These are phyloP conservation scores for Euryodendron excelsum DNA, from an alignment of 148 eudicot species.

Conservation along the genomic window DNA sequence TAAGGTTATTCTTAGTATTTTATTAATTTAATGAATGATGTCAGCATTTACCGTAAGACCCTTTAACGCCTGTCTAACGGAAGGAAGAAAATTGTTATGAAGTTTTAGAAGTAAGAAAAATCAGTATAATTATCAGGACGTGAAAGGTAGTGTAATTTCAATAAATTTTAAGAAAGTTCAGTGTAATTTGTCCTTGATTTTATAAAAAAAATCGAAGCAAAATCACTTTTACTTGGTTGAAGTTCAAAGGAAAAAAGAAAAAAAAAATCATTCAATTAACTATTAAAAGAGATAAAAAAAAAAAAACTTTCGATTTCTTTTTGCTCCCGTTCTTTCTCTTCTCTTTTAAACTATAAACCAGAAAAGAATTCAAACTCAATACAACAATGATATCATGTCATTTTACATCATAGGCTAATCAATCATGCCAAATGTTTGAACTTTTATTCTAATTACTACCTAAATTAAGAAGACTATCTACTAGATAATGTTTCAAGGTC, in stretches of 20 bases:
- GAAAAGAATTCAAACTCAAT: not conserved
- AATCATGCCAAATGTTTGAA: not conserved
- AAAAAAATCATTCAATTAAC: too few relatives aligned
- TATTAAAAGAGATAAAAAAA: not conserved
- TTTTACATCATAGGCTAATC: not conserved
- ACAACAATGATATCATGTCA: not conserved
- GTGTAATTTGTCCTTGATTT: not conserved
- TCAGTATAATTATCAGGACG: not conserved
- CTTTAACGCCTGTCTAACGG: not conserved
- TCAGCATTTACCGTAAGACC: not conserved
- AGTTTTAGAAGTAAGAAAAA: not conserved
- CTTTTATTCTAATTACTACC: not conserved
- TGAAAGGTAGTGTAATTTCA: not conserved
- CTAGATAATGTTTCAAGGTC: not conserved
- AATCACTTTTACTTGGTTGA: too few relatives aligned
- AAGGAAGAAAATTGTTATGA: not conserved
- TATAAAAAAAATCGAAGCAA: too few relatives aligned
- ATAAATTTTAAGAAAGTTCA: not conserved
- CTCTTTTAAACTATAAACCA: not conserved
- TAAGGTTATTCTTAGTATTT: not conserved
- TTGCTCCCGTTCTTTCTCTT: too few relatives aligned
- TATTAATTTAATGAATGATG: too few relatives aligned
- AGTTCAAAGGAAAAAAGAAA: too few relatives aligned
- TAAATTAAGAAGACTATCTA: not conserved
- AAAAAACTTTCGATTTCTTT: not conserved